A percentile compares a stretch with the other conserved stretches of the same genome.
phyloP scores from a whole-genome alignment of 1,284 basidiomycete genomes.

The Baeospora myosura region DNA sequence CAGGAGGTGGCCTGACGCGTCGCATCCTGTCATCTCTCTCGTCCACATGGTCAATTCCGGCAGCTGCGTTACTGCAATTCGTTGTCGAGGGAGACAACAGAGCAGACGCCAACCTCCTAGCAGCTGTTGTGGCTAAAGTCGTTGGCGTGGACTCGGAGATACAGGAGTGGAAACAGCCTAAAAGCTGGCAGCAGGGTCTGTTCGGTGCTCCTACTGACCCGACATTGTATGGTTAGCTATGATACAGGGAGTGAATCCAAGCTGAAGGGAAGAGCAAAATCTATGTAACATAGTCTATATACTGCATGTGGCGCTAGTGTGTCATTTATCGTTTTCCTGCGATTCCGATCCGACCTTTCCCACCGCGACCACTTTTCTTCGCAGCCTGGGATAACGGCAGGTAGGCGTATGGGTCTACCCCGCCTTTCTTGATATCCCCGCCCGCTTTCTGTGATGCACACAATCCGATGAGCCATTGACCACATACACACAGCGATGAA shows the following conservation, averaged over 20 bases:
- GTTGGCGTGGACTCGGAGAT: constrained; percentile 30
- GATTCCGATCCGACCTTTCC: constrained; percentile 40
- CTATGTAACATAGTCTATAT: no score
- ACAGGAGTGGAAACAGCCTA: constrained; percentile 50
- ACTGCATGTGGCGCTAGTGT: constrained; percentile 3
- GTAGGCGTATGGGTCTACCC: constrained; percentile 91
- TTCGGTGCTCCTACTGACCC: constrained; percentile 70
- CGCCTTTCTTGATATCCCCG: constrained; percentile 84
- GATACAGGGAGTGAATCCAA: not conserved
- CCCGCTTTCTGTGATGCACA: constrained; percentile 66
- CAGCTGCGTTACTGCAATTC: constrained; percentile 53
- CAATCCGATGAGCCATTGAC: not conserved
- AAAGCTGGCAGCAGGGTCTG: constrained; percentile 59
- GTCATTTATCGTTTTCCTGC: constrained; percentile 15
- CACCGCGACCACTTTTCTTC: constrained; percentile 49
- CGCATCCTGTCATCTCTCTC: constrained; percentile 55
- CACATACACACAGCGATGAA: not conserved
- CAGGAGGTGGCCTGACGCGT: constrained; percentile 67
- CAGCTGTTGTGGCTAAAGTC: constrained; percentile 43
- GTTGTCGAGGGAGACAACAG: constrained; percentile 76
- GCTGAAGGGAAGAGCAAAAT: constrained; percentile 1
- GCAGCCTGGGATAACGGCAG: constrained; percentile 76
- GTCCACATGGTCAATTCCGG: constrained; percentile 48
- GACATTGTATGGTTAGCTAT: constrained; percentile 57
- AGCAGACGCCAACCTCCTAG: constrained; percentile 59